phyloP scores from a whole-genome alignment of 2,329 filamentous ascomycete genomes.

The Metarhizium anisopliae region DNA sequence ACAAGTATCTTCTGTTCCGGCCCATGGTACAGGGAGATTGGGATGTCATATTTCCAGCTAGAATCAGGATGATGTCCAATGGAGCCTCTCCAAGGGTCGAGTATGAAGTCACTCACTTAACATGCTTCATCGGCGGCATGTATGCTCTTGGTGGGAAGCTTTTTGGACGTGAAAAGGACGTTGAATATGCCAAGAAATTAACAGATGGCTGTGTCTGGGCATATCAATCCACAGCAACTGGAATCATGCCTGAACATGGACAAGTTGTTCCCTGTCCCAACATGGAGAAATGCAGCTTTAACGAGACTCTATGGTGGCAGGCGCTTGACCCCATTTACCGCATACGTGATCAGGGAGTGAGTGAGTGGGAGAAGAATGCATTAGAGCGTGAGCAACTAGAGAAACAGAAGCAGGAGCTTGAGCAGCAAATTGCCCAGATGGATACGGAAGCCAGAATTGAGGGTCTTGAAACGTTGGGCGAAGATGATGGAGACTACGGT shows the following conservation, averaged over 20 bases:
- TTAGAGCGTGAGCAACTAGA: conserved; percentile 21
- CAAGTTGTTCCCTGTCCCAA: conserved; percentile 36
- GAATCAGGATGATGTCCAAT: conserved; percentile 32
- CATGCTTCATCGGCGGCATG: conserved; percentile 60
- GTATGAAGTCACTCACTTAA: conserved; percentile 55
- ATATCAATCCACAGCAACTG: conserved; percentile 40
- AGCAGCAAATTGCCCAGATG: not conserved
- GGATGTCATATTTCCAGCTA: conserved; percentile 67
- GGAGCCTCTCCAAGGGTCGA: conserved; percentile 32
- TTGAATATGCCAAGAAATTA: conserved; percentile 37
- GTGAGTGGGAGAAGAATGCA: conserved; percentile 35
- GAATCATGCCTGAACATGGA: conserved; percentile 54
- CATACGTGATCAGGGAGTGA: conserved; percentile 33
- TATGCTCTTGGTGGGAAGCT: conserved; percentile 53
- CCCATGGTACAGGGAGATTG: conserved; percentile 62
- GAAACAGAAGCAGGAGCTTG: not conserved
- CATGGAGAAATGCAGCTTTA: conserved; percentile 41
- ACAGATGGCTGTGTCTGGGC: conserved; percentile 48
- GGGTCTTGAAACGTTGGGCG: not conserved
- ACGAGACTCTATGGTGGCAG: conserved; percentile 38
- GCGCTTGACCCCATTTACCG: conserved; percentile 36
- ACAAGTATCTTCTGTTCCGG: conserved; percentile 66
- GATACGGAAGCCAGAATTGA: not conserved
- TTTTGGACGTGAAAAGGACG: conserved; percentile 35
- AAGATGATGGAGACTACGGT: not conserved